phyloP scores from a whole-genome alignment of 495 filamentous ascomycete genomes.

The Hyaloscypha hepaticicola region DNA sequence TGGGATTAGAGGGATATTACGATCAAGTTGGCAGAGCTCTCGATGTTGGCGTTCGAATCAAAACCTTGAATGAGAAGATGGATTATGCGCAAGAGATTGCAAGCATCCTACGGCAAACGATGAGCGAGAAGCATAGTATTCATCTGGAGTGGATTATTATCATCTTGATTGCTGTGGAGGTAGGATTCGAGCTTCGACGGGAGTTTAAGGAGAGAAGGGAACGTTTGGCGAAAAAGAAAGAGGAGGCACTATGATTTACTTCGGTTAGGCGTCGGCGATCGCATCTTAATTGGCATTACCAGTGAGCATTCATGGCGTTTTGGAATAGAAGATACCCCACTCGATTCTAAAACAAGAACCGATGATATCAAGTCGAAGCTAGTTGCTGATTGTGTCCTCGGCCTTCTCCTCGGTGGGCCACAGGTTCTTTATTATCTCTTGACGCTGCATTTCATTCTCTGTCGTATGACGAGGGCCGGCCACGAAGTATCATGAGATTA shows the following conservation, averaged over 20 bases:
- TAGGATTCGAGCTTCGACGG: constrained; percentile 53
- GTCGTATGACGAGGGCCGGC: too few species aligned
- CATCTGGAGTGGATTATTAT: constrained; percentile 98
- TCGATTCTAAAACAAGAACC: neutral
- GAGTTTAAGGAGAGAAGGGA: constrained; percentile 44
- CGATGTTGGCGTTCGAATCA: constrained; percentile 91
- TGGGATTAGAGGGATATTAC: constrained; percentile 85
- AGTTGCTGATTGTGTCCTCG: too few species aligned
- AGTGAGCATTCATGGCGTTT: constrained; percentile 7
- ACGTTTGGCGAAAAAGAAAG: constrained; percentile 10
- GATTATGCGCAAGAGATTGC: constrained; percentile 97
- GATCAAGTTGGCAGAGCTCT: constrained; percentile 86
- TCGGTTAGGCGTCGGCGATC: neutral
- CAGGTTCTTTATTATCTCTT: too few species aligned
- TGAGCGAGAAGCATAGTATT: constrained; percentile 86
- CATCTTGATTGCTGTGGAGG: constrained; percentile 86
- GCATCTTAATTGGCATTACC: constrained; percentile 5
- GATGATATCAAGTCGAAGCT: neutral
- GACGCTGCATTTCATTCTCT: too few species aligned
- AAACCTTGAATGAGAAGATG: constrained; percentile 92
- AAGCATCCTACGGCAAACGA: constrained; percentile 77
- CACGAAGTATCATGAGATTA: too few species aligned
- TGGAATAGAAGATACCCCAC: constrained; percentile 18
- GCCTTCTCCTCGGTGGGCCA: too few species aligned
- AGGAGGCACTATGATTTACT: neutral